phyloP scores from a whole-genome alignment of 345 rosid genomes.

The Gossypium turneri region DNA sequence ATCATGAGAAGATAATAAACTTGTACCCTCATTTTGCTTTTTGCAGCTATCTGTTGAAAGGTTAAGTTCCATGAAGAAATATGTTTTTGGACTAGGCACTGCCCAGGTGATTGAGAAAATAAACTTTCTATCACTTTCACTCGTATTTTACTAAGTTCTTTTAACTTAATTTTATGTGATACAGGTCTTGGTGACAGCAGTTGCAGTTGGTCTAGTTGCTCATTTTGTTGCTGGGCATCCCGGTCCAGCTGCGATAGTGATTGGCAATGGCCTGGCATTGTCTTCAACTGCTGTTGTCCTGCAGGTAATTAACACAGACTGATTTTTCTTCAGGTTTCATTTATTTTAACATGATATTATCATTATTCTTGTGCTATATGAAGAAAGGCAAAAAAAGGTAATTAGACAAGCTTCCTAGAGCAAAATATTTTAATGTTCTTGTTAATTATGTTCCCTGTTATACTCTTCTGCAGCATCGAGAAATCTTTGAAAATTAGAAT shows the following conservation, averaged over 20 bases:
- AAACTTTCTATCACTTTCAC: constrained; percentile 9
- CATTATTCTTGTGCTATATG: not conserved
- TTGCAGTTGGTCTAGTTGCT: constrained; percentile 70
- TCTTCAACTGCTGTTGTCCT: constrained; percentile 98
- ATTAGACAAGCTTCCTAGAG: constrained; percentile 16
- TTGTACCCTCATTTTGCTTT: constrained; percentile 28
- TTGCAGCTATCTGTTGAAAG: constrained; percentile 97
- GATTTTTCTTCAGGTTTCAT: constrained; percentile 17
- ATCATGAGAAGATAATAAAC: constrained; percentile 16
- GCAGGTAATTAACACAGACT: constrained; percentile 49
- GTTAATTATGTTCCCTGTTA: not conserved
- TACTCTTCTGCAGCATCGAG: not conserved
- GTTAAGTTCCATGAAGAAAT: constrained; percentile 98
- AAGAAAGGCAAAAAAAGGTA: not conserved
- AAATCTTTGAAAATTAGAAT: not conserved
- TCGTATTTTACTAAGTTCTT: not conserved
- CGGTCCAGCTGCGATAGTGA: constrained; percentile 93
- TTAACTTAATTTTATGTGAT: constrained; percentile 24
- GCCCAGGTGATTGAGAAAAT: constrained; percentile 63
- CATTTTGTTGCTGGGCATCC: constrained; percentile 76
- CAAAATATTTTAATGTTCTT: constrained; percentile 15
- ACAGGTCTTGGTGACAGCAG: constrained; percentile 94
- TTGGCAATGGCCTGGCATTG: constrained; percentile 95
- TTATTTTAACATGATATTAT: not conserved
- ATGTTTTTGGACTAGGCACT: constrained; percentile 95